Percentiles rank a stretch among this genome's conserved stretches.
phyloP scores from a whole-genome alignment of 495 filamentous ascomycete species.

The Collariella sp. region DNA sequence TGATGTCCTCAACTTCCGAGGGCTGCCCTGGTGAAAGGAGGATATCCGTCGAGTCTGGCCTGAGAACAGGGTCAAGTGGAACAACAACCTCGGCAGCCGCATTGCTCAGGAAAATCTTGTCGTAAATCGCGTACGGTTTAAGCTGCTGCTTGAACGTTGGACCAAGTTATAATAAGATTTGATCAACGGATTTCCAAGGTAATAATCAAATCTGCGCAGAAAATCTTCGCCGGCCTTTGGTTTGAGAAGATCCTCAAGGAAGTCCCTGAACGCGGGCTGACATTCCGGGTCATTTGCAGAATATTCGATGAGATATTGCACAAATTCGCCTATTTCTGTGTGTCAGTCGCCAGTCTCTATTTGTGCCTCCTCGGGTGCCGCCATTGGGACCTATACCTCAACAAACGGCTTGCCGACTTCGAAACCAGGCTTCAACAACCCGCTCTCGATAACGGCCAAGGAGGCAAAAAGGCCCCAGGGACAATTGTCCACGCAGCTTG shows the following conservation, averaged over 20 bases:
- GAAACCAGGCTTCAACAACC: no score
- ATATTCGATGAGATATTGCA: constrained; percentile 10
- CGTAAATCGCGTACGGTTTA: background rate
- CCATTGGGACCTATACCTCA: no score
- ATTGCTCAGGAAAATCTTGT: background rate
- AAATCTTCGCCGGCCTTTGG: background rate
- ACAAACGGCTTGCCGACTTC: no score
- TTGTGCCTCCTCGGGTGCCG: background rate
- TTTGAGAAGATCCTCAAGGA: constrained; percentile 4
- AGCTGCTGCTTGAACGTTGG: background rate
- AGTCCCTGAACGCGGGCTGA: constrained; percentile 5
- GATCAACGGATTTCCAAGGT: constrained; percentile 5
- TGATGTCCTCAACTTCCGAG: background rate
- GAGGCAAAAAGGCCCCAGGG: no score
- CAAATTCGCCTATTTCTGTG: background rate
- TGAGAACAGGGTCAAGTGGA: constrained; percentile 3
- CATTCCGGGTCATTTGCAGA: constrained; percentile 9
- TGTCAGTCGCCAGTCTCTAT: background rate
- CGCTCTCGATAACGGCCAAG: no score
- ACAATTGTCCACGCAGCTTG: no score
- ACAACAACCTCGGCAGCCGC: background rate
- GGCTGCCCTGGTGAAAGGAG: background rate
- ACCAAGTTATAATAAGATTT: background rate
- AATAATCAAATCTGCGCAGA: background rate
- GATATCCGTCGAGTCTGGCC: background rate